Base-by-base conservation (phyloP, 1,284 basidiomycete species). In the Pyrrhoderma lamaoense region DNA sequence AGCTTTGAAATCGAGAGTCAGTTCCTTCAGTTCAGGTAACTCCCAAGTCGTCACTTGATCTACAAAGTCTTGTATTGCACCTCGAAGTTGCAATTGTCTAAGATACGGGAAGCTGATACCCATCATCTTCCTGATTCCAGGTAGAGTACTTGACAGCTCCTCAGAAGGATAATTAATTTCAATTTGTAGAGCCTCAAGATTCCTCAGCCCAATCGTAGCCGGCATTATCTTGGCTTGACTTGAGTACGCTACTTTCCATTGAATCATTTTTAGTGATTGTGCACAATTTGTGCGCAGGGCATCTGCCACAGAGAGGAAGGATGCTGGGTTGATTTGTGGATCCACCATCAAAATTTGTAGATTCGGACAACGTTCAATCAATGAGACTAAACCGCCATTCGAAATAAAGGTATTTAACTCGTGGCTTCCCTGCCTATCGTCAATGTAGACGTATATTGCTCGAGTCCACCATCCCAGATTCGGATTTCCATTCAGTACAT, bases 261-360 rank as follows among this genome's bases (percentile, higher is more conserved):
- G 75, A 0, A 82, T 70, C 0, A 80, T 79, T 9, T 74, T 76
- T 9, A 88, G 63, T 3, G 72, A 67, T 40, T 69, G 70, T 22
- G 65, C 64, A 13, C 76, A 70, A 51, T 67, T 75, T 2, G 65
- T 73, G 48, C 74, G 74, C 0, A 88, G 68, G 0, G 81, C 72
- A 58, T 85, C 76, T 0, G 73, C 79, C n/a, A 86, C 70, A 0
- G 77, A 67, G 1, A 77, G 74, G 55, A 86, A 82, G 3, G 77
- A 68, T 1, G 47, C 62, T 11, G 60, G 27, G 16, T 22, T 22
- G 5, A 73, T 68, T 64, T 85, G 69, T 0, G 81, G 76, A 52
- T 83, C 81, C 45, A 83, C 67, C 31, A 83, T 68, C 63, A 87
- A 84, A 8, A 82, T 77, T 56, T 85, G 75, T 44, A 87, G 74